These are phyloP conservation scores for Venturia carpophila DNA, from an alignment of 2,329 filamentous ascomycete species.

Conservation along the genomic window DNA sequence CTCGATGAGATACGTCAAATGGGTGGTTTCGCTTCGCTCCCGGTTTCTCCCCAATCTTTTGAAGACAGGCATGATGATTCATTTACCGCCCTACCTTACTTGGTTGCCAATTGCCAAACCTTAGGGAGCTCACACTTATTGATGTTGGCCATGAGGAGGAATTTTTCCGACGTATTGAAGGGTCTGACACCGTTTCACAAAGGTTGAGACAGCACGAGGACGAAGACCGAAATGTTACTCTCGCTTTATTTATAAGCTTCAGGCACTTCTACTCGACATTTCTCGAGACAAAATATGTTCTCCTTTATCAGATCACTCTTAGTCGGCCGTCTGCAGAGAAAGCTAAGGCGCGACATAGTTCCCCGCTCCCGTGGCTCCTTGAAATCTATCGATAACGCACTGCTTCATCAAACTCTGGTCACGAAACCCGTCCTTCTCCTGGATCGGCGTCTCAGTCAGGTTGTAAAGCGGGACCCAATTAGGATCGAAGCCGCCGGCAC, in stretches of 20 bases:
- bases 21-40: neutral
- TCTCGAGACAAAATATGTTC: neutral
- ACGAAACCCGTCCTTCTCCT: conserved; percentile 21
- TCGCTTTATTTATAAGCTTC: too few species aligned
- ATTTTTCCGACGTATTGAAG: neutral
- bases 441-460: conserved; percentile 25
- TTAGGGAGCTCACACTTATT: neutral
- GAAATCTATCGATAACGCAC: conserved; percentile 22
- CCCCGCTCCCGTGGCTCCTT: neutral
- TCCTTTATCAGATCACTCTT: neutral
- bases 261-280: too few species aligned
- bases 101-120: conserved; percentile 11
- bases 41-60: neutral
- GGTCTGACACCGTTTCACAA: too few species aligned
- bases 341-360: neutral
- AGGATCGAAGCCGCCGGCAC: conserved; percentile 27
- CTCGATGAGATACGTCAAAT: neutral
- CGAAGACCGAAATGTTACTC: too few species aligned
- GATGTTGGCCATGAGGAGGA: neutral
- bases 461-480: conserved; percentile 22
- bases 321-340: neutral
- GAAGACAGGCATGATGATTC: neutral
- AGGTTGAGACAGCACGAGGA: too few species aligned
- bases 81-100: neutral
- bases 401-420: conserved; percentile 23